A percentile compares a stretch with the other conserved stretches of the same genome.
Evolutionary conservation across 495 filamentous ascomycete genomes (phyloP).

Genomic region (Annulohypoxylon nitens): DNA sequence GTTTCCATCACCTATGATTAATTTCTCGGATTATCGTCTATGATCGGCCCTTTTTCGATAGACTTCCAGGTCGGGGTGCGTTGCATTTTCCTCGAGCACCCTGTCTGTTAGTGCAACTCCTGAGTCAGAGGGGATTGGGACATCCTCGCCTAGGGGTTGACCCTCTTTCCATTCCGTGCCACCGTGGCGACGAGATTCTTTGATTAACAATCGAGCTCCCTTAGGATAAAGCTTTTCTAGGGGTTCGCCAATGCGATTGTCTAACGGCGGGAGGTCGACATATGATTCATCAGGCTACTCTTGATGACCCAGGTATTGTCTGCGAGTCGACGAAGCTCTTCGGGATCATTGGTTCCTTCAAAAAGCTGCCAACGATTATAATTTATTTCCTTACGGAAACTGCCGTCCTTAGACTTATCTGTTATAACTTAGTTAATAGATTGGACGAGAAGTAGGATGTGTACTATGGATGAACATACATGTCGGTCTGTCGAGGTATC

Average conservation of each 20-base stretch:
- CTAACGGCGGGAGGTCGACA: not conserved
- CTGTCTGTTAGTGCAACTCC: no score
- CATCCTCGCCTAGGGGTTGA: not conserved
- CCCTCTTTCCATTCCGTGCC: not conserved
- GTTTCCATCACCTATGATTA: no score
- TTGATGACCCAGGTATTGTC: not conserved
- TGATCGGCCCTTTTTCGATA: no score
- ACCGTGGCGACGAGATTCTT: not conserved
- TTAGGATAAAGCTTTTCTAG: not conserved
- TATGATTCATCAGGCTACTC: not conserved
- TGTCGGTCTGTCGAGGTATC: not conserved
- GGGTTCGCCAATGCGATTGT: not conserved
- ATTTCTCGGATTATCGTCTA: no score
- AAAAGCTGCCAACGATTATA: not conserved
- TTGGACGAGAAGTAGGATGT: not conserved
- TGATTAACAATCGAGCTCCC: not conserved
- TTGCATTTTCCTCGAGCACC: no score
- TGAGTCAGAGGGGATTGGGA: no score
- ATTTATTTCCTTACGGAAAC: not conserved
- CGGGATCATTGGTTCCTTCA: not conserved
- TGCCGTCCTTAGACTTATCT: not conserved
- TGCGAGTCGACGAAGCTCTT: not conserved
- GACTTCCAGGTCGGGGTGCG: no score
- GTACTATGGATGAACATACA: not conserved
- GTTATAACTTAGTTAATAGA: not conserved